Percentiles rank a stretch among this genome's conserved stretches.
Evolutionary conservation across 495 filamentous ascomycete genomes (phyloP).

Genomic region (Podospora sp.): DNA sequence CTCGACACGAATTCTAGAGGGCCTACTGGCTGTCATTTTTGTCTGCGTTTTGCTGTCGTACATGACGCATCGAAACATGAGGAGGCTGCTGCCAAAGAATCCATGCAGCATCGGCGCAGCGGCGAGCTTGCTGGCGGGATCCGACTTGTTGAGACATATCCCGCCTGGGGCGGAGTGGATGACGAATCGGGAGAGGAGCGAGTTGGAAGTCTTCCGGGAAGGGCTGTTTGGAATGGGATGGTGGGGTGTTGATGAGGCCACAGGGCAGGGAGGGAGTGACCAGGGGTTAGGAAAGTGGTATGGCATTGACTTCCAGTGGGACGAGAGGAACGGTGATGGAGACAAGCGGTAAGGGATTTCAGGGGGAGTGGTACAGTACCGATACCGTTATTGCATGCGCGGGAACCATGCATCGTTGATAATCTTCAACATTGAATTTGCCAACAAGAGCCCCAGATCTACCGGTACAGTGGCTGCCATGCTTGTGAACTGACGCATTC

Average conservation of each 20-base stretch:
- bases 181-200: neutral
- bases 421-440: too few relatives aligned
- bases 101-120: constrained; percentile 5
- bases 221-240: neutral
- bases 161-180: neutral
- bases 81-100: constrained; percentile 1
- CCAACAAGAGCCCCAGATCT: too few relatives aligned
- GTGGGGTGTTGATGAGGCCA: neutral
- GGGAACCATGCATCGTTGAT: too few relatives aligned
- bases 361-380: too few relatives aligned
- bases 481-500: too few relatives aligned
- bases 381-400: too few relatives aligned
- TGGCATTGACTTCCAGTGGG: neutral
- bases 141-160: neutral
- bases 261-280: neutral
- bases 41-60: neutral
- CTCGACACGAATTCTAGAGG: neutral
- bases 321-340: neutral
- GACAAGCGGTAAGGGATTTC: too few relatives aligned
- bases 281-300: neutral
- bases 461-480: too few relatives aligned
- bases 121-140: constrained; percentile 1
- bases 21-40: constrained; percentile 7
- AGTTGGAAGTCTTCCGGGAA: neutral
- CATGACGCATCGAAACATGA: neutral